A percentile compares a stretch with the other conserved stretches of the same genome.
Conservation (phyloP, 495 filamentous ascomycete species). For the Chaetomidium leptoderma region DNA sequence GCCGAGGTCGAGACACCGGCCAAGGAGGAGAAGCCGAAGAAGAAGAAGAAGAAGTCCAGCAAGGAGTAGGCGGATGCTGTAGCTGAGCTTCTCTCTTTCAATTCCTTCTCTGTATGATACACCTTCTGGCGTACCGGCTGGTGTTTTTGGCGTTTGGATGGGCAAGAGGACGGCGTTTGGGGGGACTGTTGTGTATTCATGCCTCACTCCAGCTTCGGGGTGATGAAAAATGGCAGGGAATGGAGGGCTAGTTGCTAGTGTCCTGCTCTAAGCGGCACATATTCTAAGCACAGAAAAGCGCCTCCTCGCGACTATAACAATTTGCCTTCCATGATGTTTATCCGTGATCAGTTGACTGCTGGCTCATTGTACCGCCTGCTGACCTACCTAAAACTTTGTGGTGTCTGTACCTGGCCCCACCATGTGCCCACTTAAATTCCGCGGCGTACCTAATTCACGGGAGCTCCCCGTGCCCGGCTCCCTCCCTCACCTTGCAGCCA, state of each 20-base stretch:
- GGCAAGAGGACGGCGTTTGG: slow-evolving; percentile 30
- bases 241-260: slow-evolving; percentile 6
- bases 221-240: slow-evolving; percentile 20
- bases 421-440: too few species aligned
- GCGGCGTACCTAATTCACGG: too few species aligned
- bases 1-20: slow-evolving; percentile 31
- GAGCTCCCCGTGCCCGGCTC: too few species aligned
- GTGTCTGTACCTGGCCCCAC: too few species aligned
- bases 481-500: too few species aligned
- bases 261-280: neutral
- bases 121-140: slow-evolving; percentile 29
- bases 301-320: neutral
- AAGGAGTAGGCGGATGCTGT: slow-evolving; percentile 27
- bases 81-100: slow-evolving; percentile 17
- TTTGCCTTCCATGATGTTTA: neutral
- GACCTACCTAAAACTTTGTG: too few species aligned
- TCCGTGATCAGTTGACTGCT: neutral
- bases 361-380: too few species aligned
- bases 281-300: neutral
- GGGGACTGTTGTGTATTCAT: slow-evolving; percentile 23
- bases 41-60: slow-evolving; percentile 48
- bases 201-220: slow-evolving; percentile 22
- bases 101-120: slow-evolving; percentile 36
- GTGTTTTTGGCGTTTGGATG: slow-evolving; percentile 34
- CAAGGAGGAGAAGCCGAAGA: slow-evolving; percentile 40